These are phyloP conservation scores for Dactylellina haptotyla DNA, from an alignment of 2,329 filamentous ascomycete genomes.

Conservation along the genomic window DNA sequence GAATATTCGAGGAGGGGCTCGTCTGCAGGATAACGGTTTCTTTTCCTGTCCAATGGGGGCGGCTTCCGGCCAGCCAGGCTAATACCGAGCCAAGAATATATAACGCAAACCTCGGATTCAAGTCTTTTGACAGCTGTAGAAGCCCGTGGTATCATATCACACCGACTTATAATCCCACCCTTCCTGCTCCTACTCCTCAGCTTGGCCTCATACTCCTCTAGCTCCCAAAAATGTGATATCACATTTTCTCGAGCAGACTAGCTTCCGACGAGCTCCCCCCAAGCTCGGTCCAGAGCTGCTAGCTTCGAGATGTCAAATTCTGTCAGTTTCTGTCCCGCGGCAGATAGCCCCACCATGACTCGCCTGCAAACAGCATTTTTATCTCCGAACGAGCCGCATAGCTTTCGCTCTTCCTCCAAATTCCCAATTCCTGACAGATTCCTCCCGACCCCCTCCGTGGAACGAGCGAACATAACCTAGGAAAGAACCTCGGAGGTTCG, in stretches of 20 bases:
- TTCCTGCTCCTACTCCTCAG: neutral
- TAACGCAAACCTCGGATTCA: too few relatives aligned
- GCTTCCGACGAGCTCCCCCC: neutral
- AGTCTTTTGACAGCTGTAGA: too few relatives aligned
- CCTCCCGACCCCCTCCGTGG: neutral
- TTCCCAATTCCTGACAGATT: too few relatives aligned
- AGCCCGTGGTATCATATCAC: too few relatives aligned
- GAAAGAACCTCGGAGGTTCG: neutral
- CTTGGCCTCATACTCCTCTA: neutral
- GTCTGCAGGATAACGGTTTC: neutral
- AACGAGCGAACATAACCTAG: neutral
- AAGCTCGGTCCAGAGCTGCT: too few relatives aligned
- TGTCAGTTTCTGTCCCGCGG: too few relatives aligned
- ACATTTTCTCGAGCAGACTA: neutral
- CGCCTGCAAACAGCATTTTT: neutral
- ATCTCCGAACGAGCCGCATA: neutral
- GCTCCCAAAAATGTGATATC: slow-evolving; percentile 34
- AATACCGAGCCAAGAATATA: neutral
- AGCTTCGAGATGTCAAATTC: neutral
- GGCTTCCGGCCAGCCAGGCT: neutral
- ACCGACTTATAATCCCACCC: too few relatives aligned
- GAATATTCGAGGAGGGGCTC: too few relatives aligned
- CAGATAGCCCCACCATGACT: slow-evolving; percentile 39
- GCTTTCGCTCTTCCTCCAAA: neutral
- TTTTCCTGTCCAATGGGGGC: slow-evolving; percentile 1